Evolutionary conservation across 495 filamentous ascomycete species (phyloP).

Genomic region (Margaritispora aquatica): DNA sequence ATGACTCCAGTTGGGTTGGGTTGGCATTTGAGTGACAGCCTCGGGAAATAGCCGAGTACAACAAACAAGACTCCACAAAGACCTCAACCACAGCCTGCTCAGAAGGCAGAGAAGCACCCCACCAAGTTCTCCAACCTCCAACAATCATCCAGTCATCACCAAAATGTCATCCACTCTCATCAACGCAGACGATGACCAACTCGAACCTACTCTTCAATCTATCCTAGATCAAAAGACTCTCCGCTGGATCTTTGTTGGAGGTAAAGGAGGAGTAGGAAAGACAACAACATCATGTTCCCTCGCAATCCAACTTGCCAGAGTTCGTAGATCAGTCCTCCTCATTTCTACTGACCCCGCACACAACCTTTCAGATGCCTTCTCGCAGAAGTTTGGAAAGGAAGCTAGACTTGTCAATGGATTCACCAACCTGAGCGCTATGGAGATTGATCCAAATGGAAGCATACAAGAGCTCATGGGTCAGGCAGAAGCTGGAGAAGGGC

Average conservation of each 20-base stretch:
- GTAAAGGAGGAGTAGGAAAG: constrained; percentile 99
- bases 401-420: constrained; percentile 89
- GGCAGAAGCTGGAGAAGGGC: constrained; percentile 61
- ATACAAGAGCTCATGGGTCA: constrained; percentile 90
- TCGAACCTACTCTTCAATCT: constrained; percentile 90
- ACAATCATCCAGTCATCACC: no score
- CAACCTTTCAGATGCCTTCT: constrained; percentile 97
- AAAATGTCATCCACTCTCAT: constrained; percentile 43
- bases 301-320: constrained; percentile 95
- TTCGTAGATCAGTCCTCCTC: constrained; percentile 88
- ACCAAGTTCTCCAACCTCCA: no score
- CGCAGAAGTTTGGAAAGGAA: constrained; percentile 99
- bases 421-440: constrained; percentile 93
- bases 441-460: constrained; percentile 97
- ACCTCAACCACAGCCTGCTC: no score
- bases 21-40: no score
- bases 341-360: constrained; percentile 98
- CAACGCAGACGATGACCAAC: constrained; percentile 61
- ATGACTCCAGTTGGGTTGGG: no score
- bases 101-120: no score
- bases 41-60: no score
- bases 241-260: constrained; percentile 98
- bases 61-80: no score
- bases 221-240: constrained; percentile 91
- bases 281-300: constrained; percentile 97